Base-by-base conservation (phyloP, 2,329 filamentous ascomycete species). In the Pseudogymnoascus pannorum region DNA sequence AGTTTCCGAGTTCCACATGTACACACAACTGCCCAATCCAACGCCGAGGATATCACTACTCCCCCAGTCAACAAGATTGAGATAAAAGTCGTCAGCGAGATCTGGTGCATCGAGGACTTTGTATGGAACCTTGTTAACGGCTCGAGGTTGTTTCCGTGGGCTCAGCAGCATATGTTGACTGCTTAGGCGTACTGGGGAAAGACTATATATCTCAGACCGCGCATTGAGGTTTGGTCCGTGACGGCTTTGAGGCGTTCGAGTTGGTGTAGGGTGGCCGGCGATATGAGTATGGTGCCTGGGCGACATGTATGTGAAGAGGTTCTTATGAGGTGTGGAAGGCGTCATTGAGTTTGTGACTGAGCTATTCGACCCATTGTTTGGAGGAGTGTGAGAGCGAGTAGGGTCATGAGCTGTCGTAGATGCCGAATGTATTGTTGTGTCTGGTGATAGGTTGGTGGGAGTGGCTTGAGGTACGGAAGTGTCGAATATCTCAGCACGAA, bases 11-110 rank as follows among this genome's bases (percentile, higher is more conserved):
- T 97, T 96, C 94, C 94, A 99, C 86, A 97, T 94, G 72, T 97
- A 99, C 5, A 99, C 94, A 67, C 91, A 95, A 16, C 89, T 91
- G 16, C 92, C 92, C 24, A 99, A 78, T 0, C 94, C 94, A 44
- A 99, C 94, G 5, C 93, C 94, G 9, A 99, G 81, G 7, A 96
- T 88, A 73, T 97, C 96, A 67, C 89, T 92, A 69, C 91, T 95
- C 44, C 94, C 94, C 94, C 94, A 99, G 71, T 99, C 94, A 2
- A 99, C 93, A 24, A 99, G 78, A 70, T 99, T 99, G 35, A 99
- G 80, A 70, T 99, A 99, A 74, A 97, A 99, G 72, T 99, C 94
- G 70, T 99, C 94, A 26, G 93, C 92, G 51, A 99, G 78, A 72
- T 97, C 94, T 1, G 94, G 94, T 0, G 94, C 94, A 77, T 99